Evolutionary conservation across 495 filamentous ascomycete genomes (phyloP), one percentile per base, ranked within the genome.

Genomic region (Hyphodiscus hymeniophilus): DNA sequence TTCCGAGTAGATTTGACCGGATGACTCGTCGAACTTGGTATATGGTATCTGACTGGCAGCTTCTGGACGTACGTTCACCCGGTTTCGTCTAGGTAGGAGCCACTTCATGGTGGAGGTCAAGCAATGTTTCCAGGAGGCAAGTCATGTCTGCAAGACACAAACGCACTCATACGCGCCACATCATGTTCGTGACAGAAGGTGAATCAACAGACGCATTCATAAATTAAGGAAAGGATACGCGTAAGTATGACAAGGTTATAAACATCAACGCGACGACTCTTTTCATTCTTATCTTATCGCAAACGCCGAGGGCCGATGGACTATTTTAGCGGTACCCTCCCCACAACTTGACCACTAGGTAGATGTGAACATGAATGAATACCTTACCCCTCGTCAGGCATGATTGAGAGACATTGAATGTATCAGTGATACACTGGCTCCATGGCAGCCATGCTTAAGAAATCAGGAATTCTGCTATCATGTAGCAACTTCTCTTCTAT

Each of bases 371-470:
- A 28, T 5, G 26, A 5, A 28, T 28, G 26, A 28, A 28, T 28
- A 28, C n/a, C n/a, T n/a, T n/a, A n/a, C 33, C 34, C 34, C 18
- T 3, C 3, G 17, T 38, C n/a, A 4, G 26, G 10, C 10, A 38
- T 38, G 34, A 38, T 38, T 16, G n/a, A 16, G 12, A 24, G 11
- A 1, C 2, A 3, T 41, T 39, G 2, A 1, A 3, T 24, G 5
- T 22, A 20, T 10, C 6, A 21, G 11, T 13, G 8, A 41, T 24
- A 16, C 13, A 22, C 18, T 22, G 28, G 16, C 1, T n/a, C 16
- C 4, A 40, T 45, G 30, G 10, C 26, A 26, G 38, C 42, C 33
- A 60, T 60, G 58, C 36, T 60, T 13, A 60, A 55, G 45, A 57
- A 60, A 43, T 34, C 54, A 8, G 38, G 30, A 13, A 44, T 55